Evolutionary conservation across 768 basidiomycete species (phyloP).

Genomic region (Collybia sp.): DNA sequence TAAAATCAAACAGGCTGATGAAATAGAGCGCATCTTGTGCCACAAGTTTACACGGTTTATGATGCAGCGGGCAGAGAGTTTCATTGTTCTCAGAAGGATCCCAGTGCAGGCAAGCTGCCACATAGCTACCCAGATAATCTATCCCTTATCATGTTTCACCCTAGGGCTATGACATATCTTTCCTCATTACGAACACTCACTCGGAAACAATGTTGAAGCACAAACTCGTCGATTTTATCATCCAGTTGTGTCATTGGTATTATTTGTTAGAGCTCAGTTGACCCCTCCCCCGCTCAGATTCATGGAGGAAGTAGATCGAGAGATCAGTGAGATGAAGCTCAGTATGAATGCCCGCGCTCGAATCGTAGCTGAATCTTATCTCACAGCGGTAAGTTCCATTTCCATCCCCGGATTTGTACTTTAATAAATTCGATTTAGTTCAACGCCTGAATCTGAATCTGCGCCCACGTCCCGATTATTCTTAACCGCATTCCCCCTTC

Average conservation of each 20-base stretch:
- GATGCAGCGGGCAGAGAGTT: conserved; percentile 98
- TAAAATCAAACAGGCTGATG: conserved; percentile 99
- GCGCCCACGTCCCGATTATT: no score
- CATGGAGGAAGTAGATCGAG: conserved; percentile 99
- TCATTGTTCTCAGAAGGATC: conserved; percentile 92
- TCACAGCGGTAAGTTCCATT: conserved; percentile 67
- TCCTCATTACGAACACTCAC: conserved; percentile 96
- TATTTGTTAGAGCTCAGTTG: conserved; percentile 3
- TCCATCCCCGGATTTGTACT: no score
- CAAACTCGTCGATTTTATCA: conserved; percentile 99
- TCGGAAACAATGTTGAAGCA: conserved; percentile 99
- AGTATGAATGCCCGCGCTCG: conserved; percentile 94
- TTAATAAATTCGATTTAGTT: no score
- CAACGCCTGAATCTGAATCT: no score
- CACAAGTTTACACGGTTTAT: conserved; percentile 99
- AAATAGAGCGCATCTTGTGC: conserved; percentile 95
- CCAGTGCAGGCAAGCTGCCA: conserved; percentile 68
- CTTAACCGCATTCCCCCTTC: no score
- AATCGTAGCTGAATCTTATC: conserved; percentile 95
- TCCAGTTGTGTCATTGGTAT: conserved; percentile 59
- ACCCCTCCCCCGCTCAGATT: conserved; percentile 46
- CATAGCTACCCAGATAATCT: no score
- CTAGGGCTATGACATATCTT: conserved; percentile 97
- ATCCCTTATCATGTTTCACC: neutral
- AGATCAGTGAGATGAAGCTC: conserved; percentile 99